Evolutionary conservation across 2,329 filamentous ascomycete genomes (phyloP), one percentile per base, ranked within the genome.

Genomic region (Penicillium sp.): DNA sequence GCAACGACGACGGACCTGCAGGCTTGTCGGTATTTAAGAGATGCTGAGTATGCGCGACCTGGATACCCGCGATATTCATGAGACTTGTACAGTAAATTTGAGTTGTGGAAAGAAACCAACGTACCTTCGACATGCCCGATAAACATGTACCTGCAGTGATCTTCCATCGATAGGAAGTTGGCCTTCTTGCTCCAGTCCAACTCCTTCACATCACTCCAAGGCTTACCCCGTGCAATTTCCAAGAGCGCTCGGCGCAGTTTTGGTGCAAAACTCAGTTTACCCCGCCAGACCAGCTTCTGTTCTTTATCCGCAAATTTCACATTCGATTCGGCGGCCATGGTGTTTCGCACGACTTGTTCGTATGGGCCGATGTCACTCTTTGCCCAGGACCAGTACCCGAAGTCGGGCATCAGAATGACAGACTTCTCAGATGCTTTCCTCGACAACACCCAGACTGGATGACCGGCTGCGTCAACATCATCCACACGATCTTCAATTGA

Each of bases 31-130:
- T 76, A 76, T 52, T 76, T 75, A 4, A 74, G 63, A 4, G 72
- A 69, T 7, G 73, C 74, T 5, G 74, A 76, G 56, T 75, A 76
- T 0, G 70, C 71, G 24, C 67, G 70, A 5, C 74, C 75, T 61
- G 76, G 71, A 57, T 76, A 78, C 27, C 67, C 65, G 61, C 75
- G 77, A 59, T 75, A 73, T 43, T 77, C 72, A 13, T 18, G 18
- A 18, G 18, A 18, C 18, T 18, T 18, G 18, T 18, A 18, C 18
- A 18, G 18, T 18, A 3, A 18, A 18, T 18, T 18, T 3, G 29
- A 32, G 9, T 32, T 32, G 3, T 18, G 18, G 18, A 3, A 18
- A 18, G 18, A 18, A 18, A 18, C 18, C 18, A 18, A 18, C 18
- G 18, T 18, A 7, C 29, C 29, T 32, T 32, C 29, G 29, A 11